Evolutionary conservation across 805 yeast genomes (phyloP).

Genomic region (Scheffersomyces stipitis): DNA sequence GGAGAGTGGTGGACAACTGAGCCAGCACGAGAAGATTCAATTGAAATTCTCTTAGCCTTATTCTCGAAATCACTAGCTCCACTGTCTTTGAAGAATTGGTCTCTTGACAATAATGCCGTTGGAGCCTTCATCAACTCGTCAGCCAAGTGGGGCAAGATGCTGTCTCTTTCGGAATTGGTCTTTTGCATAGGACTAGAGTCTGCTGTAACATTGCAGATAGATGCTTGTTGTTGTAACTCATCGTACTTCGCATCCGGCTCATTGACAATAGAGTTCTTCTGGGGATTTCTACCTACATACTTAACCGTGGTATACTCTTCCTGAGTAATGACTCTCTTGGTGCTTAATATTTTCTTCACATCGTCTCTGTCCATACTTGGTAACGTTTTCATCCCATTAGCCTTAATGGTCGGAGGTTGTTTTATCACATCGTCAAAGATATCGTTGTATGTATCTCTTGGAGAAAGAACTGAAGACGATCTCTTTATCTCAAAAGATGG

Average conservation of each 20-base stretch:
- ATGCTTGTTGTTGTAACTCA: slow-evolving; percentile 32
- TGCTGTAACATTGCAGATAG: slow-evolving; percentile 25
- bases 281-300: slow-evolving; percentile 20
- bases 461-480: slow-evolving; percentile 32
- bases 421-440: slow-evolving; percentile 29
- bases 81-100: slow-evolving; percentile 28
- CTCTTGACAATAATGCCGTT: slow-evolving; percentile 25
- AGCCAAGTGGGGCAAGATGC: slow-evolving; percentile 38
- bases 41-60: slow-evolving; percentile 4
- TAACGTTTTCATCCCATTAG: slow-evolving; percentile 48
- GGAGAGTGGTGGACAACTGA: slow-evolving; percentile 12
- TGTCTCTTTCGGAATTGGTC: not conserved
- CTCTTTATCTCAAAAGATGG: slow-evolving; percentile 45
- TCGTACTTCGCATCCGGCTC: slow-evolving; percentile 25
- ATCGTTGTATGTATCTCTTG: slow-evolving; percentile 39
- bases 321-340: slow-evolving; percentile 37
- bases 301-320: slow-evolving; percentile 41
- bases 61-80: slow-evolving; percentile 15
- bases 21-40: slow-evolving; percentile 3
- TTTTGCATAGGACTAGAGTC: not conserved
- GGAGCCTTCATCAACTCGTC: slow-evolving; percentile 32
- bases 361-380: slow-evolving; percentile 51
- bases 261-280: slow-evolving; percentile 26
- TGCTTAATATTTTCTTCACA: slow-evolving; percentile 38
- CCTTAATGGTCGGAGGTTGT: slow-evolving; percentile 38